Evolutionary conservation across 345 rosid species (phyloP).

Genomic region (Abelmoschus esculentus): DNA sequence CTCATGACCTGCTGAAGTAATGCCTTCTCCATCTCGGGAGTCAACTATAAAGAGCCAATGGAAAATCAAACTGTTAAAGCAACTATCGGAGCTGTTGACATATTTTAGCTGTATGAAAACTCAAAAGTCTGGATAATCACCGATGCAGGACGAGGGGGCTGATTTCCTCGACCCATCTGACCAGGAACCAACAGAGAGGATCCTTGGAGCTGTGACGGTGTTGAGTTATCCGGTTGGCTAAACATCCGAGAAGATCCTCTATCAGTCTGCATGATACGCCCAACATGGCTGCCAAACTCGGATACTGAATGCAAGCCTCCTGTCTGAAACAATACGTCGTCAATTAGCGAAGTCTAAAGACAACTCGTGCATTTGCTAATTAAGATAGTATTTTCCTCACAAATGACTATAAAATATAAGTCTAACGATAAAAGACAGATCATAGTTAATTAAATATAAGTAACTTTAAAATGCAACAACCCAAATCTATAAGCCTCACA

Average conservation of each 20-base stretch:
- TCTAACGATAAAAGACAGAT: not conserved
- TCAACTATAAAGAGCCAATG: slow-evolving; percentile 40
- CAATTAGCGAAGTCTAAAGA: not conserved
- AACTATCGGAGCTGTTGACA: slow-evolving; percentile 3
- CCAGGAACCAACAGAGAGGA: slow-evolving; percentile 33
- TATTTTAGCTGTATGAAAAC: not conserved
- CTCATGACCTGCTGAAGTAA: slow-evolving; percentile 97
- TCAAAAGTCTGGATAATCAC: slow-evolving; percentile 26
- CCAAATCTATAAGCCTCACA: not conserved
- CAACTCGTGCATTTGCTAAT: not conserved
- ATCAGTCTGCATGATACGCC: slow-evolving; percentile 45
- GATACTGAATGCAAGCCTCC: slow-evolving; percentile 56
- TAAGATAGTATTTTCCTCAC: not conserved
- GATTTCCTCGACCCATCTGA: slow-evolving; percentile 54
- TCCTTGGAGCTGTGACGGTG: slow-evolving; percentile 45
- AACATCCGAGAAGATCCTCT: slow-evolving; percentile 72
- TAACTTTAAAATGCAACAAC: not conserved
- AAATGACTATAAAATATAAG: not conserved
- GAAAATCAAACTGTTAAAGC: not conserved
- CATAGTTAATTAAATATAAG: not conserved
- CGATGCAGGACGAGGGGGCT: slow-evolving; percentile 52
- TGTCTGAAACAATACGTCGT: slow-evolving; percentile 28
- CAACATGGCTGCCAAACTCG: slow-evolving; percentile 52
- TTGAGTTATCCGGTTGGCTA: slow-evolving; percentile 42
- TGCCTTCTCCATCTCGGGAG: slow-evolving; percentile 95